Conservation (phyloP, 2,329 filamentous ascomycete species). For the Talaromyces sp. region DNA sequence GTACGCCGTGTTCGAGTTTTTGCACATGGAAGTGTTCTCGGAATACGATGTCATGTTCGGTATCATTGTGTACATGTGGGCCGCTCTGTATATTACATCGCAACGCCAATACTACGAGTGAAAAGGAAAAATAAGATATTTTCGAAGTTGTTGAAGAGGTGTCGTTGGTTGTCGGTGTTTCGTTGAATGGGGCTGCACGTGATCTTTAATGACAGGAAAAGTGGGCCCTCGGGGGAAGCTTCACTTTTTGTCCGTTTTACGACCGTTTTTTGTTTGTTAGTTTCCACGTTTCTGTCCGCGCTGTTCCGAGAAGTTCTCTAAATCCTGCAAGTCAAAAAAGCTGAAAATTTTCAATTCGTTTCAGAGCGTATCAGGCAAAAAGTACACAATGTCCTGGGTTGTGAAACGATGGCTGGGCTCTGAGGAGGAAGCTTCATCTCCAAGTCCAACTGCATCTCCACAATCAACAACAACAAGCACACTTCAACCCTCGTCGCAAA, state of each 20-base stretch:
- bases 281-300: neutral
- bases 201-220: neutral
- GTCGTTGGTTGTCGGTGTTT: neutral
- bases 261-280: neutral
- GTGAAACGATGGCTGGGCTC: conserved; percentile 7
- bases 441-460: neutral
- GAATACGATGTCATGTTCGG: neutral
- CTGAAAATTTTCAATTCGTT: neutral
- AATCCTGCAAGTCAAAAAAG: neutral
- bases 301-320: neutral
- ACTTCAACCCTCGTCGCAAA: neutral
- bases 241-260: neutral
- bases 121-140: neutral
- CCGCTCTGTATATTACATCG: neutral
- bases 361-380: neutral
- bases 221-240: neutral
- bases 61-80: neutral
- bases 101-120: neutral
- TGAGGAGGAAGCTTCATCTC: conserved; percentile 1
- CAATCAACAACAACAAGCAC: neutral
- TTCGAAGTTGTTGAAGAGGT: neutral
- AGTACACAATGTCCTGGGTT: conserved; percentile 8
- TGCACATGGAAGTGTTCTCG: neutral
- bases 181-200: neutral
- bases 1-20: neutral